Base-by-base conservation (phyloP, 1,139 yeast species). In the Pichia sp. region DNA sequence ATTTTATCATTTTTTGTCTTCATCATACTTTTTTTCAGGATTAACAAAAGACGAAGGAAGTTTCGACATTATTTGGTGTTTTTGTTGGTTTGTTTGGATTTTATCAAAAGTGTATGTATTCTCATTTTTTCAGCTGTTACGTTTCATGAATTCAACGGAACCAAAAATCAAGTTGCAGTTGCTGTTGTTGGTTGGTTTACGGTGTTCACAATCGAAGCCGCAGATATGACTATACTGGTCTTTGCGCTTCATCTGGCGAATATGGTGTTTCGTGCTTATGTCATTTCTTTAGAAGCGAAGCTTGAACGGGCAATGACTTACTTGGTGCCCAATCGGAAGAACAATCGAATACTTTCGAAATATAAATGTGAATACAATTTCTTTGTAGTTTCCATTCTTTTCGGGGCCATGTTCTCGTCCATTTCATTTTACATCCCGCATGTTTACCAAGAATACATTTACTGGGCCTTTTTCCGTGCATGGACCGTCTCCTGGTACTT, bases 181-280 rank as follows among this genome's bases (percentile, higher is more conserved):
- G 81, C 84, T 57, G 80, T 81, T 11, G 77, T 86, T 40, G 97
- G 96, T 4, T 88, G 85, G 68, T 81, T 87, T 63, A 83, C 95
- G 0, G 86, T 94, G 2, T 72, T 80, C 37, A 75, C 90, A 33
- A 83, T 85, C 31, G 95, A 87, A 62, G 95, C 95, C 16, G 88
- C 94, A 2, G 97, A 88, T 64, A 62, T 86, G 39, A 94, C 95
- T 29, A 88, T 88, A 42, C 66, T 87, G 39, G 74, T 85, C 33
- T 83, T 88, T 64, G 95, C 97, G 2, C 64, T 87, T 27, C 96
- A 88, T 62, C 83, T 92, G 6, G 87, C 81, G 37, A 62, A 88
- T 39, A 67, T 87, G 33, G 82, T 88, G 26, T 85, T 85, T 61
- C 68, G 68, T 33, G 35, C 46, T 5, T 29, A 43, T 29, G 10